phyloP scores from a whole-genome alignment of 495 filamentous ascomycete species.

The Choiromyces venosus region DNA sequence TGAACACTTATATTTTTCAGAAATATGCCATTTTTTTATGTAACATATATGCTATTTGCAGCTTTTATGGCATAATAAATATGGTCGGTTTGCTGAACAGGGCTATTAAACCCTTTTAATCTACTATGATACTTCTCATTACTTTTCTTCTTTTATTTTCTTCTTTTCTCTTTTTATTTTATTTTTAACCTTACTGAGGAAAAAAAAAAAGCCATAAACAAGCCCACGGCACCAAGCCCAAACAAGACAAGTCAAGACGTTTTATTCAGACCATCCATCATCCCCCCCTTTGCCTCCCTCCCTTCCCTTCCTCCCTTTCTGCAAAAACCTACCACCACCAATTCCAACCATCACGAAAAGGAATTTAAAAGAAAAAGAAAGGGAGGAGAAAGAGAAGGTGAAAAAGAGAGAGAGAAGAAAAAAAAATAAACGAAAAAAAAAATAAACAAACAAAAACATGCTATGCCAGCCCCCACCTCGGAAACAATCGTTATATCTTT shows the following conservation, averaged over 20 bases:
- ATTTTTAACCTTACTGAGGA: neutral
- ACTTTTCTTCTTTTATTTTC: constrained; percentile 4
- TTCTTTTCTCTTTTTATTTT: neutral
- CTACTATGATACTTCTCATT: constrained; percentile 9
- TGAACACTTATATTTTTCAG: constrained; percentile 8
- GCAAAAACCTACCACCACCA: constrained; percentile 1
- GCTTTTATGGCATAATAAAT: neutral
- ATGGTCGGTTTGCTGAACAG: too few relatives aligned
- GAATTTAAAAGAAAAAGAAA: neutral
- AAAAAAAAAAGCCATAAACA: neutral
- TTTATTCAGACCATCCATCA: neutral
- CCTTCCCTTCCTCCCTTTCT: neutral
- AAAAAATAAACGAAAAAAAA: neutral
- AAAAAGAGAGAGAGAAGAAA: neutral
- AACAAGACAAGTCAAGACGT: neutral
- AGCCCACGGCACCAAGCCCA: neutral
- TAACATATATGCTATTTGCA: neutral
- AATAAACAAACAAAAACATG: neutral
- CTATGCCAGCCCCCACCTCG: constrained; percentile 10
- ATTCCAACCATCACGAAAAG: constrained; percentile 3
- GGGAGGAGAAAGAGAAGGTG: too few relatives aligned
- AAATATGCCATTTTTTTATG: neutral
- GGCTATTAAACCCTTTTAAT: constrained; percentile 4
- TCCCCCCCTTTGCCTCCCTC: constrained; percentile 5
- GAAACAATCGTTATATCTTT: constrained; percentile 25